A percentile compares a stretch with the other conserved stretches of the same genome.
phyloP scores from a whole-genome alignment of 2,329 filamentous ascomycete species.

The Ceratocystis alfenasii region DNA sequence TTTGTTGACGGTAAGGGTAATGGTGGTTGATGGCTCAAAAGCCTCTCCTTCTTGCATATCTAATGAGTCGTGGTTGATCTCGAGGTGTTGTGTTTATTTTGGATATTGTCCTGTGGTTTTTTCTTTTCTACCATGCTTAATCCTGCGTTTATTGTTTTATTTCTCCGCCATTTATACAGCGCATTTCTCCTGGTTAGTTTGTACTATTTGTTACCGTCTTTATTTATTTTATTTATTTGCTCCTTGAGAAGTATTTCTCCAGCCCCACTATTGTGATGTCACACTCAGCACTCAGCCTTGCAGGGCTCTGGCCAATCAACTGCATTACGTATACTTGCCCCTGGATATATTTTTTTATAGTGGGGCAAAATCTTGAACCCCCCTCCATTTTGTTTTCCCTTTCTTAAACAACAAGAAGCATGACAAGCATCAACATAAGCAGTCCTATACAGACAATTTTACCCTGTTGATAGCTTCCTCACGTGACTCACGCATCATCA shows the following conservation, averaged over 20 bases:
- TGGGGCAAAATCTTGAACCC: background rate
- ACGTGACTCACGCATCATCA: no score
- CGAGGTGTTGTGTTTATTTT: constrained; percentile 1
- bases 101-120: background rate
- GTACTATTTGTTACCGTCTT: constrained; percentile 9
- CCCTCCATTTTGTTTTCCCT: background rate
- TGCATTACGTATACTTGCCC: background rate
- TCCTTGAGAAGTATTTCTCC: no score
- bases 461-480: no score
- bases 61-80: constrained; percentile 14
- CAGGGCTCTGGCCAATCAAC: background rate
- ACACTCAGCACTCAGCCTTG: background rate
- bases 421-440: no score
- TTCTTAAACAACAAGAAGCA: background rate
- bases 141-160: constrained; percentile 10
- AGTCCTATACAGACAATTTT: no score
- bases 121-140: background rate
- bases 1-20: background rate
- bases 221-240: constrained; percentile 11
- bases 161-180: constrained; percentile 16
- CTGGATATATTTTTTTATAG: constrained; percentile 6
- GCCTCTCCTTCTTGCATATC: constrained; percentile 9
- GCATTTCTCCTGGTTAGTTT: constrained; percentile 16
- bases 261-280: background rate
- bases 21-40: background rate